Evolutionary conservation across 768 basidiomycete genomes (phyloP).

Genomic region (Lactarius indigo): DNA sequence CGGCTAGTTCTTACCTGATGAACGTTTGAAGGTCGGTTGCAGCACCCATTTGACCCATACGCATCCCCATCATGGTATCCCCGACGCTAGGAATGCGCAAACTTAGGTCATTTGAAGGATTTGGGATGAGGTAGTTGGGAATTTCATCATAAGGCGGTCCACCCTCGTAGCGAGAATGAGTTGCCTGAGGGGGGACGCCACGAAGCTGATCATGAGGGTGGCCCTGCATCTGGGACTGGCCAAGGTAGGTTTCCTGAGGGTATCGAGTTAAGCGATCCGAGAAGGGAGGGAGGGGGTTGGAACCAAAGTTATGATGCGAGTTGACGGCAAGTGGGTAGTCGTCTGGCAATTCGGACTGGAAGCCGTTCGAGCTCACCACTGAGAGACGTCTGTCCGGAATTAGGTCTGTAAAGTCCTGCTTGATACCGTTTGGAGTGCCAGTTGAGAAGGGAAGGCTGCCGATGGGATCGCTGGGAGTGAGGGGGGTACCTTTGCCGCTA

Average conservation of each 20-base stretch:
- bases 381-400: conserved; percentile 58
- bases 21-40: conserved; percentile 77
- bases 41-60: conserved; percentile 48
- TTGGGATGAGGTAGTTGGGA: conserved; percentile 50
- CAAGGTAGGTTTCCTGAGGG: conserved; percentile 50
- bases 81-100: conserved; percentile 62
- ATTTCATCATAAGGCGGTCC: conserved; percentile 57
- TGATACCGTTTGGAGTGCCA: conserved; percentile 35
- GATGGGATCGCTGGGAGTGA: conserved; percentile 66
- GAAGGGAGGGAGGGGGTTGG: conserved; percentile 41
- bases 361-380: conserved; percentile 41
- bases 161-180: conserved; percentile 56
- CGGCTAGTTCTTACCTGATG: conserved; percentile 52
- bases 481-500: conserved; percentile 71
- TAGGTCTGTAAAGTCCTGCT: conserved; percentile 60
- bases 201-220: conserved; percentile 57
- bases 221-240: conserved; percentile 51
- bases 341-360: conserved; percentile 59
- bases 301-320: conserved; percentile 43
- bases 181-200: conserved; percentile 68
- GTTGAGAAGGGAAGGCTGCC: conserved; percentile 52
- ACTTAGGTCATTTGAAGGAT: conserved; percentile 53
- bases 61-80: conserved; percentile 61
- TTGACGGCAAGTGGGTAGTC: conserved; percentile 53
- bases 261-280: conserved; percentile 56